Evolutionary conservation across 345 rosid genomes (phyloP).

Genomic region (Citrus medica): DNA sequence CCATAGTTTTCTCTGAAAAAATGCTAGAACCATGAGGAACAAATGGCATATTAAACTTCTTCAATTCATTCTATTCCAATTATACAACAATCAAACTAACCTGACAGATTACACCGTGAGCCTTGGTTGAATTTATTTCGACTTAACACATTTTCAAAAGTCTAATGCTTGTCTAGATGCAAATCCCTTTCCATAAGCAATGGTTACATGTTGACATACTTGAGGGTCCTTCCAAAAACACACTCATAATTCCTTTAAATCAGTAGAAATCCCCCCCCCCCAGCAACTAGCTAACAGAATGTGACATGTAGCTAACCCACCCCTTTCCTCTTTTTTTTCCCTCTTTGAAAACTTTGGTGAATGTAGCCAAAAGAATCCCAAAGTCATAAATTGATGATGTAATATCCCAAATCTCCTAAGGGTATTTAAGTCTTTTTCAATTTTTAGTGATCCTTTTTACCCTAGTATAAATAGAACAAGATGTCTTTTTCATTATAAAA

Average conservation of each 20-base stretch:
- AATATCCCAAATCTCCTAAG: too few relatives aligned
- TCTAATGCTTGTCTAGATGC: neutral
- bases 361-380: neutral
- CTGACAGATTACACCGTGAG: neutral
- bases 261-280: too few relatives aligned
- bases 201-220: neutral
- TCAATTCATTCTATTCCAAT: neutral
- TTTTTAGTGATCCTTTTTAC: too few relatives aligned
- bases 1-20: constrained; percentile 55
- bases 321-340: too few relatives aligned
- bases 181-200: neutral
- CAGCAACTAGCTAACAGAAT: too few relatives aligned
- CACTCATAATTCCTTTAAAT: too few relatives aligned
- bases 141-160: neutral
- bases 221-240: neutral
- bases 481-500: too few relatives aligned
- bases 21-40: neutral
- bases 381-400: too few relatives aligned
- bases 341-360: neutral
- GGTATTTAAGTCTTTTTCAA: too few relatives aligned
- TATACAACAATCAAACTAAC: neutral
- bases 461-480: too few relatives aligned
- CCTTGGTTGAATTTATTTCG: neutral
- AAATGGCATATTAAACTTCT: neutral
- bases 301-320: too few relatives aligned